These are phyloP conservation scores for Cutaneotrichosporon cavernicola DNA, from an alignment of 1,284 basidiomycete genomes.

Conservation along the genomic window DNA sequence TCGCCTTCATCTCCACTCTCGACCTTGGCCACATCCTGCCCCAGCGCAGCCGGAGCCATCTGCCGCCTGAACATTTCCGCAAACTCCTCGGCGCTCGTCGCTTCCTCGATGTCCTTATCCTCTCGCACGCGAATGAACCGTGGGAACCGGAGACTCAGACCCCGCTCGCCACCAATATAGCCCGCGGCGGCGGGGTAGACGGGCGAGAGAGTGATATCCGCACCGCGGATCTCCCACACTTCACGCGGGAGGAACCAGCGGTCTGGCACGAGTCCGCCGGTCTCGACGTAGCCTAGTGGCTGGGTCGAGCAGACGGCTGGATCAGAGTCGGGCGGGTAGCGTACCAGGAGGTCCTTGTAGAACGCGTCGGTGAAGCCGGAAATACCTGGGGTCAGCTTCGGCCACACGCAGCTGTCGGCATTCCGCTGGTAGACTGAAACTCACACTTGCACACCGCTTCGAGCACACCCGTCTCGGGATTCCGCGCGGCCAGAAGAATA, in stretches of 20 bases:
- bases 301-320: slow-evolving; percentile 62
- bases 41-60: slow-evolving; percentile 32
- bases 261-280: slow-evolving; percentile 72
- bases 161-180: slow-evolving; percentile 65
- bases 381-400: slow-evolving; percentile 27
- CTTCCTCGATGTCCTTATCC: slow-evolving; percentile 59
- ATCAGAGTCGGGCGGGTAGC: slow-evolving; percentile 61
- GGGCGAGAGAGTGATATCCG: slow-evolving; percentile 85
- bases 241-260: slow-evolving; percentile 82
- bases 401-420: neutral
- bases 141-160: slow-evolving; percentile 64
- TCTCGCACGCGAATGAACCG: slow-evolving; percentile 58
- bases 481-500: slow-evolving; percentile 77
- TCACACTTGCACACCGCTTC: slow-evolving; percentile 81
- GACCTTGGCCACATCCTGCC: neutral
- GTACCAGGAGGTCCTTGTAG: slow-evolving; percentile 70
- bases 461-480: slow-evolving; percentile 65
- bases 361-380: slow-evolving; percentile 83
- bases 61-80: slow-evolving; percentile 68
- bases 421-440: slow-evolving; percentile 10
- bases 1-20: neutral
- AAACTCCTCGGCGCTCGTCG: slow-evolving; percentile 60
- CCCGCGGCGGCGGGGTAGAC: slow-evolving; percentile 78
- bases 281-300: slow-evolving; percentile 66
- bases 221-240: slow-evolving; percentile 89